phyloP scores from a whole-genome alignment of 1,284 basidiomycete species.

The Ustilago shanxiensis region DNA sequence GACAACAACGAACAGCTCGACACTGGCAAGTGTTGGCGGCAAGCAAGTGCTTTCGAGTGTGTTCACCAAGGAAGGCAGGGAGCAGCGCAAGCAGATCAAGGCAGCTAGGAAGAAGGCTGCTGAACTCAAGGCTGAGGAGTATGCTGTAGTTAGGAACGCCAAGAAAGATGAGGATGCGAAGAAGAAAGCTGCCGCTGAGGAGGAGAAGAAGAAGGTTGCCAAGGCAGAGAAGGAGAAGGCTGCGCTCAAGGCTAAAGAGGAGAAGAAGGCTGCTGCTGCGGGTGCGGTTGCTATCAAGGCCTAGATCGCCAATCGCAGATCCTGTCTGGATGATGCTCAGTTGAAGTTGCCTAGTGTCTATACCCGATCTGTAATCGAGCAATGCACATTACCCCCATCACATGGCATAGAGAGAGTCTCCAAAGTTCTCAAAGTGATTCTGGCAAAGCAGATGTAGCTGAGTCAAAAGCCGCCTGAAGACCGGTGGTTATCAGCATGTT shows the following conservation, averaged over 20 bases:
- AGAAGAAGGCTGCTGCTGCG: constrained; percentile 13
- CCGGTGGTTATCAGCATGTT: too few species aligned
- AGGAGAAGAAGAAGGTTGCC: constrained; percentile 18
- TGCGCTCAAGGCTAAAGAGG: constrained; percentile 5
- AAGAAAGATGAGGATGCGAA: constrained; percentile 30
- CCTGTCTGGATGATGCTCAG: not conserved
- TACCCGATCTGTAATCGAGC: not conserved
- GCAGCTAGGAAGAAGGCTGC: constrained; percentile 59
- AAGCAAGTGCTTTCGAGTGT: constrained; percentile 40
- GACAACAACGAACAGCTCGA: not conserved
- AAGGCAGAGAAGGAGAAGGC: constrained; percentile 27
- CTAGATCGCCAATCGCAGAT: not conserved
- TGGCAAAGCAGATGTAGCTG: too few species aligned
- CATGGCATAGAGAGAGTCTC: too few species aligned
- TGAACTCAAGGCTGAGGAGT: constrained; percentile 21
- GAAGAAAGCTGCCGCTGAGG: constrained; percentile 15
- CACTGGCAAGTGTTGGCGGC: constrained; percentile 26
- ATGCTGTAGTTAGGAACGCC: constrained; percentile 15
- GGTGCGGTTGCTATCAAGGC: constrained; percentile 10
- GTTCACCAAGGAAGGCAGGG: constrained; percentile 42
- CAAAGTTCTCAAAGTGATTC: too few species aligned
- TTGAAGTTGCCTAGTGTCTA: not conserved
- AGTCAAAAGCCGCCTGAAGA: too few species aligned
- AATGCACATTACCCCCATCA: not conserved
- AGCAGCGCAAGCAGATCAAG: constrained; percentile 41